Conservation (phyloP, 2,329 filamentous ascomycete genomes). For the Fusarium proliferatum region DNA sequence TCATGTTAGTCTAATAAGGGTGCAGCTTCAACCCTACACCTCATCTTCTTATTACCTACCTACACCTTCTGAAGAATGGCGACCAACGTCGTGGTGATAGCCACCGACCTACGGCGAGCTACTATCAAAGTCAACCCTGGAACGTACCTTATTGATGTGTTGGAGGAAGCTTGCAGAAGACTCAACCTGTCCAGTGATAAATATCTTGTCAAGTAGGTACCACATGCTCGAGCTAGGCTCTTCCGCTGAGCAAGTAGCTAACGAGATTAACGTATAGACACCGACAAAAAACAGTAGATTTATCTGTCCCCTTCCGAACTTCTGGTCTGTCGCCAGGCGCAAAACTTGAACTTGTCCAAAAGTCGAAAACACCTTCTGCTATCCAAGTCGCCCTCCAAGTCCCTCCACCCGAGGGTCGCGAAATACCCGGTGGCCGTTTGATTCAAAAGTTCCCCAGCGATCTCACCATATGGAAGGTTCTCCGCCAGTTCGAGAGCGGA, state of each 20-base stretch:
- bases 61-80: slow-evolving; percentile 67
- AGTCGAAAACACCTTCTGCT: slow-evolving; percentile 84
- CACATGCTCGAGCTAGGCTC: neutral
- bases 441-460: slow-evolving; percentile 89
- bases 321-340: slow-evolving; percentile 86
- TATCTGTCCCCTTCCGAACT: slow-evolving; percentile 85
- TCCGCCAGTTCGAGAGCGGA: slow-evolving; percentile 89
- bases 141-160: slow-evolving; percentile 85
- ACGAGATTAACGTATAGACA: slow-evolving; percentile 61
- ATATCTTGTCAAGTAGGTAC: slow-evolving; percentile 80
- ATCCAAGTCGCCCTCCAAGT: slow-evolving; percentile 92
- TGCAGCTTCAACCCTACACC: neutral
- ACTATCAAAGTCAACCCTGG: slow-evolving; percentile 85
- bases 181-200: slow-evolving; percentile 78
- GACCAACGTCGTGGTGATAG: slow-evolving; percentile 88
- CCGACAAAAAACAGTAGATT: slow-evolving; percentile 86
- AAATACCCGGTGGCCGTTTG: slow-evolving; percentile 73
- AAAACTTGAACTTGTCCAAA: slow-evolving; percentile 90
- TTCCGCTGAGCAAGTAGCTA: neutral
- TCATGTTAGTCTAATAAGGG: neutral
- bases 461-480: slow-evolving; percentile 86
- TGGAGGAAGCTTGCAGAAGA: slow-evolving; percentile 88
- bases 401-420: slow-evolving; percentile 74
- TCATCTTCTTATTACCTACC: neutral
- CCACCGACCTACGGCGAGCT: slow-evolving; percentile 79